Evolutionary conservation across 768 basidiomycete genomes (phyloP), one percentile per base, ranked within the genome.

Genomic region (Paxillus involutus): DNA sequence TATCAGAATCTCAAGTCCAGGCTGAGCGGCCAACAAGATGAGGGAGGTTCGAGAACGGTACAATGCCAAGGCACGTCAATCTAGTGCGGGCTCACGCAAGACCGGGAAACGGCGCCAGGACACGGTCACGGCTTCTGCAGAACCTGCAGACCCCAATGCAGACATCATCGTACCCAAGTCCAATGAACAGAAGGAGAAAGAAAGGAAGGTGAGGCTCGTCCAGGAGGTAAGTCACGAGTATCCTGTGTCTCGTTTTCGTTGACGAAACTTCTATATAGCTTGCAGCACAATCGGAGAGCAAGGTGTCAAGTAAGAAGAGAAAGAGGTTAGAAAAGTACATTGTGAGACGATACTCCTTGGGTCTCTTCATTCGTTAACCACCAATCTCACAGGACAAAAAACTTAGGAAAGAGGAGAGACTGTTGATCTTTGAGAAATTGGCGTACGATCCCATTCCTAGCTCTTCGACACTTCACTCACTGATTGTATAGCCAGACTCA

Each of bases 311-410:
- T 53, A 94, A 94, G 75, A 95, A 92, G 75, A 87, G 84, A 74
- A 94, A 89, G 68, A 76, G 91, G 49, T 73, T 98, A 5, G 95
- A 98, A 58, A 91, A 91, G 58, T 98, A 94, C 64, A 94, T 98
- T 62, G 93, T 92, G 52, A 63, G 87, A 72, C 14, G 19, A 40
- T 5, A 2, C 17, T 33, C 11, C 16, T 29, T n/a, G 35, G 17
- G 9, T 19, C 52, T 40, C 30, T n/a, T 21, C 14, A 32, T 44
- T 45, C 24, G 4, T 44, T 55, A 41, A 63, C 29, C 3, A 37
- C 14, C 41, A 12, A 41, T 36, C 44, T 9, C 52, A 45, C 57
- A 94, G 92, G 89, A 92, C 47, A 94, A 94, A 74, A 95, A 95
- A 71, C 74, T 96, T 45, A 92, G 89, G 72, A 91, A 94, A 67